Base-by-base conservation (phyloP, 805 yeast species). In the Metschnikowia rubicola region DNA sequence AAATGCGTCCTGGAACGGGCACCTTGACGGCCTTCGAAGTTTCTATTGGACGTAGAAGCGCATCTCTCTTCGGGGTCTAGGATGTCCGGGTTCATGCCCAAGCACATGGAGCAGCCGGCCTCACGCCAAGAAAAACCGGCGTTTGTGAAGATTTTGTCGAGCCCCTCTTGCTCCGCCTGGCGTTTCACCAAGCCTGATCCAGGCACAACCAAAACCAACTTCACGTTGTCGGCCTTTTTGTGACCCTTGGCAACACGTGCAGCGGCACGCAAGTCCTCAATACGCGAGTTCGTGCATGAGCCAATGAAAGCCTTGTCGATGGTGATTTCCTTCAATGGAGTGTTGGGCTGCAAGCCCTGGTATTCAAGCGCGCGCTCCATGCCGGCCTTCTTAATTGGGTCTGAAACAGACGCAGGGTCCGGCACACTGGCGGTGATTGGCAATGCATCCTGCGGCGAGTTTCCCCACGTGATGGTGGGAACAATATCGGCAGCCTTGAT, bases 51-150 rank as follows among this genome's bases (percentile, higher is more conserved):
- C 15, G 99, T 94, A 11, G 98, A 91, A 8, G 99, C 99, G 75
- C 99, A 94, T 73, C 99, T 84, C 71, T 94, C 99, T 63, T 86
- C 81, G 35, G 99, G 99, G 52, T 83, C 80, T 64, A 94, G 79
- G 60, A 94, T 92, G 74, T 94, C 99, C 37, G 98, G 97, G 74
- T 94, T 94, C 99, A 94, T 94, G 70, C 99, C 99, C 44, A 94
- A 79, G 75, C 99, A 94, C 99, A 94, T 94, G 36, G 98, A 92
- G 74, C 99, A 94, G 52, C 99, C 99, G 56, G 99, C 98, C 74
- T 94, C 99, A 76, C 99, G 86, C 99, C 99, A 94, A 59, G 88
- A 92, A 64, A 94, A 94, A 17, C 96, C 98, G 43, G 99, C 97
- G 41, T 82, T 88, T 61, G 75, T 81, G 63, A 94, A 94, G 48